Evolutionary conservation across 768 basidiomycete species (phyloP).

Genomic region (Leucosporidium creatinivorum): DNA sequence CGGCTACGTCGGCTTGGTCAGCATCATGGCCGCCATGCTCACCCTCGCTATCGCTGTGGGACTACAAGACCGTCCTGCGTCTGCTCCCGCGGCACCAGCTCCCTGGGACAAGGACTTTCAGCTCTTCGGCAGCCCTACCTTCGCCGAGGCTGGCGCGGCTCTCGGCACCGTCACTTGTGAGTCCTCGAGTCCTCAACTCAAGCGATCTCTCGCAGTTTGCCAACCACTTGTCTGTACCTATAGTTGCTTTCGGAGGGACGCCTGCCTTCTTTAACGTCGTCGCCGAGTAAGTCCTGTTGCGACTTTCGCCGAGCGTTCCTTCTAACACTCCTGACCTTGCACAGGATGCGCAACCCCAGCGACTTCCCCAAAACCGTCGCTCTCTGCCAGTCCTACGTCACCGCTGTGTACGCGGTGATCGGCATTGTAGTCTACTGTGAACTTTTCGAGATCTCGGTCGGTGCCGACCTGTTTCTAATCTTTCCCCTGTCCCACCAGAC

Average conservation of each 20-base stretch:
- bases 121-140: not conserved
- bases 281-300: constrained; percentile 2
- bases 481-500: not conserved
- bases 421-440: not conserved
- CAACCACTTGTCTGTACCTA: not conserved
- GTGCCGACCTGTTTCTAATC: too few relatives aligned
- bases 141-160: not conserved
- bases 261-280: constrained; percentile 24
- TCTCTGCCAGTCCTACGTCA: constrained; percentile 7
- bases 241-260: constrained; percentile 20
- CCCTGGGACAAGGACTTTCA: constrained; percentile 31
- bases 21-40: constrained; percentile 24
- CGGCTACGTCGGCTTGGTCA: constrained; percentile 27
- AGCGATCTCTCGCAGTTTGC: too few relatives aligned
- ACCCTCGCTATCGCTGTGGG: constrained; percentile 30
- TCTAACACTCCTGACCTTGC: not conserved
- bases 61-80: constrained; percentile 20
- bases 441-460: not conserved
- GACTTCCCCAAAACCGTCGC: not conserved
- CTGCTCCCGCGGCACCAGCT: constrained; percentile 16
- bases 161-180: not conserved
- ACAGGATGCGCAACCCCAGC: constrained; percentile 19
- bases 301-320: too few relatives aligned
- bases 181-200: too few relatives aligned
- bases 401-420: not conserved